phyloP scores from a whole-genome alignment of 1,139 yeast species.

The Sugiyamaella neomexicana region DNA sequence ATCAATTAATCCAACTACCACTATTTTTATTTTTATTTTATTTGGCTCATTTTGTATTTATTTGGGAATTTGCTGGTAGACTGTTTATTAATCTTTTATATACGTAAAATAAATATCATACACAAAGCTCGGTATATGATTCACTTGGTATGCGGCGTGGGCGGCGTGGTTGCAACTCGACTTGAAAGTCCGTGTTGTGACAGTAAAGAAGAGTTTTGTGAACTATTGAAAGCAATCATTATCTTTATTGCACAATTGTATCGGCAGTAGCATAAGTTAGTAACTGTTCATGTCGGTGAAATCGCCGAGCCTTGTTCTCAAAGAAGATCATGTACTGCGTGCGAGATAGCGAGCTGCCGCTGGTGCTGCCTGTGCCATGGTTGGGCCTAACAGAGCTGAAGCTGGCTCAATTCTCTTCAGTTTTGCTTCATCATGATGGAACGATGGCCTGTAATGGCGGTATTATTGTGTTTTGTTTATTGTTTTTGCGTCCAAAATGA shows the following conservation, averaged over 20 bases:
- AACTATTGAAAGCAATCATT: neutral
- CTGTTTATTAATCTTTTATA: neutral
- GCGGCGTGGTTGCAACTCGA: no score
- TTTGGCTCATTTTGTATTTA: neutral
- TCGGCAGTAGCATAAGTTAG: no score
- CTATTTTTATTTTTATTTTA: neutral
- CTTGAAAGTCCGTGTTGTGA: no score
- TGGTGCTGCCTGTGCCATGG: no score
- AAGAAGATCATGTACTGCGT: neutral
- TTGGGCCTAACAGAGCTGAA: no score
- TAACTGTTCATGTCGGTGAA: neutral
- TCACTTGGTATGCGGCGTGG: no score
- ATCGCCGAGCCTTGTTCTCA: neutral
- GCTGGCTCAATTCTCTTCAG: no score
- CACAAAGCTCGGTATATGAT: no score
- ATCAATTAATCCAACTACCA: neutral
- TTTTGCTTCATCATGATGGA: no score
- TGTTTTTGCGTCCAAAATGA: no score
- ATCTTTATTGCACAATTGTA: neutral
- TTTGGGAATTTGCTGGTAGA: constrained; percentile 10
- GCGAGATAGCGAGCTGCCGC: neutral
- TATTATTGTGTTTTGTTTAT: neutral
- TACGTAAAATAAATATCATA: neutral
- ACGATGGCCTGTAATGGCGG: no score
- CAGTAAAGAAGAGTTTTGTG: no score